Evolutionary conservation across 2,329 filamentous ascomycete species (phyloP), one percentile per base, ranked within the genome.

Genomic region (Fusarium beomiforme): DNA sequence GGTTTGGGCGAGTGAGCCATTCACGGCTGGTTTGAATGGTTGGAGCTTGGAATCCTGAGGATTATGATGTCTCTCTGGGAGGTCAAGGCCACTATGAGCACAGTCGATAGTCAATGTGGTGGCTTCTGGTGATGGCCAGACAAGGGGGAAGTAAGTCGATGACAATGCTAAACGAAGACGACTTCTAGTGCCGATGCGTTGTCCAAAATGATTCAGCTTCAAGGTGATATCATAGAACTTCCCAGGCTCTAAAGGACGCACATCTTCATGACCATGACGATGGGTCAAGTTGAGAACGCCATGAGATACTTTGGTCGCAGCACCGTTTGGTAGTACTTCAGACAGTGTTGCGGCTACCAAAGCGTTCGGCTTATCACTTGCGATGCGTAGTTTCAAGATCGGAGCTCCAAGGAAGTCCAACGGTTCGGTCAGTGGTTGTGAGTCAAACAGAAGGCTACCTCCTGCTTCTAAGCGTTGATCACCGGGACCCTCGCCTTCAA

Each of bases 381-480:
- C 55, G 10, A 63, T 5, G 4, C 56, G 37, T 0, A 63, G 5
- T 1, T 44, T 43, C 11, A 63, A 1, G 0, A 33, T 2, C 0
- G 55, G 44, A 2, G 60, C 31, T 1, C 60, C 60, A 1, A 63
- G 60, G 8, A 61, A 37, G 6, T 44, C 26, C 0, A 33, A 5
- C 2, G 37, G 33, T 5, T 61, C 14, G 1, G 14, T 39, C 1
- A 60, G 7, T 9, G 9, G 4, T 19, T 24, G 10, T 0, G 58
- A 21, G 3, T 63, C 60, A 13, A 63, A 63, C 0, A 53, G 2
- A 7, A 63, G 60, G 39, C 44, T 39, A 14, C 60, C 60, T 2
- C 60, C 60, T 2, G 60, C 37, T 42, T 63, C 60, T 2, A 43
- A 17, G 19, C 60, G 60, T 29, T 63, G 60, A 26, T 63, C 60